Percentiles rank a stretch among this genome's conserved stretches.
phyloP scores from a whole-genome alignment of 208 protist species.

The Crithidia fasciculata region DNA sequence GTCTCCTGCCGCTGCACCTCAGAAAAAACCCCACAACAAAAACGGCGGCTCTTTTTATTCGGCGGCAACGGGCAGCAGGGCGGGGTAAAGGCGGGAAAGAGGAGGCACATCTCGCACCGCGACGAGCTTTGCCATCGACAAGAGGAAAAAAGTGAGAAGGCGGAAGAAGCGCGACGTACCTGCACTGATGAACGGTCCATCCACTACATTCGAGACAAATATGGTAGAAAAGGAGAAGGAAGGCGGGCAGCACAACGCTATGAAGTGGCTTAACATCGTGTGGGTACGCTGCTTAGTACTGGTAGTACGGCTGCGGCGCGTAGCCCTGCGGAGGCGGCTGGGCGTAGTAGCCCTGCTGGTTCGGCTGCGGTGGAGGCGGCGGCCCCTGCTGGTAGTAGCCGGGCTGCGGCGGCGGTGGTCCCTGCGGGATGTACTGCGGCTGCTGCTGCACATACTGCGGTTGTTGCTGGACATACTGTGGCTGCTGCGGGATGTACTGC shows the following conservation, averaged over 20 bases:
- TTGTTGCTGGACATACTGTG: conserved; percentile 12
- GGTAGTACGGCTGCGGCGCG: conserved; percentile 31
- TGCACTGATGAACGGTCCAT: no score
- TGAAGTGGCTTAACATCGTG: not conserved
- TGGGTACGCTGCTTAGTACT: conserved; percentile 9
- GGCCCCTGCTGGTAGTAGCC: conserved; percentile 22
- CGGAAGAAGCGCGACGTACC: not conserved
- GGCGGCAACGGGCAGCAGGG: no score
- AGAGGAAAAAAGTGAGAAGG: not conserved
- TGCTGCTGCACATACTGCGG: conserved; percentile 21
- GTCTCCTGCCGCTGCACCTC: not conserved
- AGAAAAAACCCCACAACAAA: no score
- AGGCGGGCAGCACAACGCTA: not conserved
- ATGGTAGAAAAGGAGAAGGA: not conserved
- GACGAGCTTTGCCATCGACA: not conserved
- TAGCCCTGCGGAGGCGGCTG: conserved; percentile 34
- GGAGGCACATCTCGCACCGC: no score
- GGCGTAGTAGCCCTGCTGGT: conserved; percentile 23
- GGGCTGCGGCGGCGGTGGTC: conserved; percentile 28
- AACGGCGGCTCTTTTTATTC: no score
- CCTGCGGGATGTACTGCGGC: conserved; percentile 19
- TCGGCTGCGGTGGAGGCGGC: conserved; percentile 3
- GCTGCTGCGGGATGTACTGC: conserved; percentile 23
- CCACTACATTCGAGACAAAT: not conserved
- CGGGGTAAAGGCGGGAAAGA: no score